Conservation (phyloP, 371 early-diverging fungal species). For the Mucor circinelloides region DNA sequence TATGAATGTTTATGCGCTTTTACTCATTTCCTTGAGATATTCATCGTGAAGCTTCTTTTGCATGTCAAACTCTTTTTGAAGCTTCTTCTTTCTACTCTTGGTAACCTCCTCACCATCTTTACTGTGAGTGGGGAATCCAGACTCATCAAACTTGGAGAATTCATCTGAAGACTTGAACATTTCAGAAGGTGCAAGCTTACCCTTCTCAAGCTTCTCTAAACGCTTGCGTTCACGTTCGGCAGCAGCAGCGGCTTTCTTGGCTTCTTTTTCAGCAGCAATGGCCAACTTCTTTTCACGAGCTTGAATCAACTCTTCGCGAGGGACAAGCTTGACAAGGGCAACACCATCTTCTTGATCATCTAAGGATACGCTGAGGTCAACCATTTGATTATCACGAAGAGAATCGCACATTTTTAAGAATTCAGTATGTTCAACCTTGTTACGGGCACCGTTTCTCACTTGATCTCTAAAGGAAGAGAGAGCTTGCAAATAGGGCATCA, state of each 20-base stretch:
- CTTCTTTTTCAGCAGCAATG: conserved; percentile 67
- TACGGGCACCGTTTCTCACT: conserved; percentile 76
- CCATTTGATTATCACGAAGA: conserved; percentile 86
- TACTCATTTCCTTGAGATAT: conserved; percentile 52
- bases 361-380: conserved; percentile 84
- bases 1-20: neutral
- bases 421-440: conserved; percentile 56
- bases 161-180: conserved; percentile 72
- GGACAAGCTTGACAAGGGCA: conserved; percentile 90
- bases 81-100: conserved; percentile 85
- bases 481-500: conserved; percentile 80
- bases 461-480: conserved; percentile 88
- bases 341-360: conserved; percentile 94
- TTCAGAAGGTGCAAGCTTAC: conserved; percentile 73
- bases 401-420: conserved; percentile 81
- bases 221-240: conserved; percentile 69
- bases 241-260: conserved; percentile 66
- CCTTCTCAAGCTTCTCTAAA: conserved; percentile 75
- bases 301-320: conserved; percentile 71
- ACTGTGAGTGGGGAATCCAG: conserved; percentile 89
- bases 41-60: conserved; percentile 89
- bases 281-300: conserved; percentile 64
- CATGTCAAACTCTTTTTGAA: conserved; percentile 81
- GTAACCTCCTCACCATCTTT: conserved; percentile 80
- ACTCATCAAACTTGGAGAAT: conserved; percentile 82